Evolutionary conservation across 306 rosid species (phyloP).

Genomic region (Argentina anserina): DNA sequence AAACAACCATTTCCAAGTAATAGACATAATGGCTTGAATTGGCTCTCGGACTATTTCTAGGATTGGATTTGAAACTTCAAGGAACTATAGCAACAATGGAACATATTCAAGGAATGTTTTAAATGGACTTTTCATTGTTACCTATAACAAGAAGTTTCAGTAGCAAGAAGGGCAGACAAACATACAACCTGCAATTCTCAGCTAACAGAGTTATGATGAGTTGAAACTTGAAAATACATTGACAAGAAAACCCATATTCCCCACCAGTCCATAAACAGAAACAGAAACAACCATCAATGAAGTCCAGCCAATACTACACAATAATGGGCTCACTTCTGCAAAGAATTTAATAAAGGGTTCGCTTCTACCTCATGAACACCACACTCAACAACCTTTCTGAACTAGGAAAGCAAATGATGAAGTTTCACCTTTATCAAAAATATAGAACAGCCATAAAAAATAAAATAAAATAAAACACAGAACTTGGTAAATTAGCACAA

Average conservation of each 20-base stretch:
- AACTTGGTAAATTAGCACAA: background rate
- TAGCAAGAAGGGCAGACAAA: background rate
- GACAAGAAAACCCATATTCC: background rate
- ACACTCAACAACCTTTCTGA: conserved; percentile 1
- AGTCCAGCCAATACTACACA: background rate
- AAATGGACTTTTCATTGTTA: background rate
- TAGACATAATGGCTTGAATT: background rate
- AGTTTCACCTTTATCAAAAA: background rate
- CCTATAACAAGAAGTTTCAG: background rate
- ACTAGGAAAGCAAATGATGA: background rate
- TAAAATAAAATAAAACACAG: background rate
- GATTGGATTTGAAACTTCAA: background rate
- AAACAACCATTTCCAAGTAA: background rate
- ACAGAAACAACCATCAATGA: background rate
- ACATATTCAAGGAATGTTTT: background rate
- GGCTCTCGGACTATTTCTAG: background rate
- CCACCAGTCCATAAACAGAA: background rate
- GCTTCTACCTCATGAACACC: background rate
- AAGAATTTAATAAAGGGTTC: background rate
- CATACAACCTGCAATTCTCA: background rate
- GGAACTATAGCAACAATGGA: background rate
- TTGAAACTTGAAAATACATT: background rate
- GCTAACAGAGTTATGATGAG: background rate
- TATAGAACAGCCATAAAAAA: background rate
- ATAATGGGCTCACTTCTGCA: background rate